These are phyloP conservation scores for Suhomyces coccinellae DNA, from an alignment of 1,139 yeast genomes.

Conservation along the genomic window DNA sequence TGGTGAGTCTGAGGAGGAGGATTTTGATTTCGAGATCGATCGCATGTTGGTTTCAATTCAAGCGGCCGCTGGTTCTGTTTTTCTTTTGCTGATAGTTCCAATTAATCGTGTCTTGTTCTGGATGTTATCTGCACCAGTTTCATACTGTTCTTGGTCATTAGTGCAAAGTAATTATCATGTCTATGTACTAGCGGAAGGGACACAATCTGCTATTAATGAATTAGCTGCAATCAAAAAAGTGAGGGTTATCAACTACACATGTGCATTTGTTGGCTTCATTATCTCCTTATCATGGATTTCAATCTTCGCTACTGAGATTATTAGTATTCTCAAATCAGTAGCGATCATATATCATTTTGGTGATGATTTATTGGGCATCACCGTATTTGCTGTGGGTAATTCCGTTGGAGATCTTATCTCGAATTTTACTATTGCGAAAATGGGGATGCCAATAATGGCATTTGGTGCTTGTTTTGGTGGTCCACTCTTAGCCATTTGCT, in stretches of 20 bases:
- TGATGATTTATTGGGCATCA: slow-evolving; percentile 76
- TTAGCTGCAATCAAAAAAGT: slow-evolving; percentile 8
- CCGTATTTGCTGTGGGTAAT: slow-evolving; percentile 90
- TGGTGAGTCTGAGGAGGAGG: slow-evolving; percentile 10
- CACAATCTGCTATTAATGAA: background rate
- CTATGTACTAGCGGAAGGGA: background rate
- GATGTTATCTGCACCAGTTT: background rate
- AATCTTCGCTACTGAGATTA: slow-evolving; percentile 73
- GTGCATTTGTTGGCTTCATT: slow-evolving; percentile 61
- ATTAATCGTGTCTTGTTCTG: slow-evolving; percentile 11
- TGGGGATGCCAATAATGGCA: slow-evolving; percentile 93
- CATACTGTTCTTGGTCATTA: background rate
- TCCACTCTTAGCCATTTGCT: slow-evolving; percentile 59
- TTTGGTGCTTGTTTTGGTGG: slow-evolving; percentile 95
- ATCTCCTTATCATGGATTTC: slow-evolving; percentile 75
- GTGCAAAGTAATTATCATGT: slow-evolving; percentile 5
- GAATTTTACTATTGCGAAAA: slow-evolving; percentile 75
- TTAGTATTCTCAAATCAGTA: slow-evolving; percentile 62
- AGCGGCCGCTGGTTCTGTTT: slow-evolving; percentile 19
- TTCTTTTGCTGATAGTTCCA: slow-evolving; percentile 16
- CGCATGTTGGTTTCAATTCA: slow-evolving; percentile 22
- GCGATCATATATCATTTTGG: slow-evolving; percentile 63
- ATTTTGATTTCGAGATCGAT: slow-evolving; percentile 22
- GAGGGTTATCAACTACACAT: slow-evolving; percentile 29
- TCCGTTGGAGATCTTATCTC: slow-evolving; percentile 89